Evolutionary conservation across 352 stramenopile species (phyloP).

Genomic region (Globisporangium ultimum): DNA sequence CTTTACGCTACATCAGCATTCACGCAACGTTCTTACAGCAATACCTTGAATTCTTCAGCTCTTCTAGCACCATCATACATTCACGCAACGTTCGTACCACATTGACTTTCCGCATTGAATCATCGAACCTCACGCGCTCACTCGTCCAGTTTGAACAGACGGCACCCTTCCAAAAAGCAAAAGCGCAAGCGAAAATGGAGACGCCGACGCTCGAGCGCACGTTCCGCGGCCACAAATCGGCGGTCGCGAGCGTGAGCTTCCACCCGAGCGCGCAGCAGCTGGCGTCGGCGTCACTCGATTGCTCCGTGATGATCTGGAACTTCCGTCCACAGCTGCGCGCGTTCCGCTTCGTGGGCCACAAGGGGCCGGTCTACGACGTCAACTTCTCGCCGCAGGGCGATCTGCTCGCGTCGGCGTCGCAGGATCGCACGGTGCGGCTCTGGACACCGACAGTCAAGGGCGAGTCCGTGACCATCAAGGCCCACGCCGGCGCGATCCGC

Average conservation of each 20-base stretch:
- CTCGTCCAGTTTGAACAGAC: slow-evolving; percentile 5
- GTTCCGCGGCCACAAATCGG: slow-evolving; percentile 81
- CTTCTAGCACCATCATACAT: neutral
- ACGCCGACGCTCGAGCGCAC: slow-evolving; percentile 81
- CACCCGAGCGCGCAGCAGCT: slow-evolving; percentile 87
- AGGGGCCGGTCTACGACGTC: slow-evolving; percentile 73
- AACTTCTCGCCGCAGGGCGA: slow-evolving; percentile 79
- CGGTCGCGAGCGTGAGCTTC: slow-evolving; percentile 78
- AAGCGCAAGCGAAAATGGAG: too few species aligned
- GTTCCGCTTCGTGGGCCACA: slow-evolving; percentile 80
- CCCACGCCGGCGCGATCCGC: slow-evolving; percentile 62
- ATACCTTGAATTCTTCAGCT: too few species aligned
- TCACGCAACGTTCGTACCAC: too few species aligned
- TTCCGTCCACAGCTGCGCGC: slow-evolving; percentile 80
- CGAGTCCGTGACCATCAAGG: slow-evolving; percentile 67
- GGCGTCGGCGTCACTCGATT: slow-evolving; percentile 71
- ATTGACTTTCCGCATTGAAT: too few species aligned
- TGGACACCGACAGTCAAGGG: slow-evolving; percentile 86
- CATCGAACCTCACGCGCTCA: too few species aligned
- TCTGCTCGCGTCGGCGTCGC: slow-evolving; percentile 83
- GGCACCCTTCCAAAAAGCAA: too few species aligned
- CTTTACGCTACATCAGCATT: too few species aligned
- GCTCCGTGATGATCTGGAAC: slow-evolving; percentile 91
- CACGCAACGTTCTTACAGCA: neutral
- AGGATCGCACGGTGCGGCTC: slow-evolving; percentile 89